Percentiles rank a stretch among this genome's conserved stretches.
phyloP scores from a whole-genome alignment of 1,284 basidiomycete species.

The Cutaneotrichosporon sp. region DNA sequence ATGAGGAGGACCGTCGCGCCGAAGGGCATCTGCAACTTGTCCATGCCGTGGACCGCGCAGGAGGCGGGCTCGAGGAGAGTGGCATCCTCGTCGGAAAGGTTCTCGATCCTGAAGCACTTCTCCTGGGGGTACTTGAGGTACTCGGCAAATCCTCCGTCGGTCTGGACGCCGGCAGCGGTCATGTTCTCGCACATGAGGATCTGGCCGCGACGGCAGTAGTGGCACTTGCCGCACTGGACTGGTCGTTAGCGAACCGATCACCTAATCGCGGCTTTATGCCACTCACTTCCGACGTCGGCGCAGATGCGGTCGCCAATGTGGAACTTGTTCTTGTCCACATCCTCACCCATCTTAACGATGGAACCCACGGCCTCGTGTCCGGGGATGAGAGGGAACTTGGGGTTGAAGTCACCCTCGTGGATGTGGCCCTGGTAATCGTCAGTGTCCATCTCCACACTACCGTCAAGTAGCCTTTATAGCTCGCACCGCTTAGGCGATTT shows the following conservation, averaged over 20 bases:
- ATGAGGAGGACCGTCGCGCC: conserved; percentile 72
- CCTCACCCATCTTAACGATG: conserved; percentile 63
- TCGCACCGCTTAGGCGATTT: too few relatives aligned
- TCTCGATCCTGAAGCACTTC: conserved; percentile 77
- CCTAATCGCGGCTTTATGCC: too few relatives aligned
- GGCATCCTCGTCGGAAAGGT: conserved; percentile 78
- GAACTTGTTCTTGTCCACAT: conserved; percentile 58
- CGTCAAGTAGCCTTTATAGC: too few relatives aligned
- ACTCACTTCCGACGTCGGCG: conserved; percentile 58
- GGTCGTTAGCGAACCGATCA: too few relatives aligned
- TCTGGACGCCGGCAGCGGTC: conserved; percentile 65
- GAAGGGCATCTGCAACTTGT: conserved; percentile 70
- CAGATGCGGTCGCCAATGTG: conserved; percentile 68
- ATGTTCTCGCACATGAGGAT: conserved; percentile 72
- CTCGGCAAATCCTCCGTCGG: conserved; percentile 79
- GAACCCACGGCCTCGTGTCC: conserved; percentile 74
- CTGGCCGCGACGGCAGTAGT: conserved; percentile 75
- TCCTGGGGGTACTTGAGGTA: conserved; percentile 65
- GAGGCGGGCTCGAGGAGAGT: conserved; percentile 82
- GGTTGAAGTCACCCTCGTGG: conserved; percentile 71
- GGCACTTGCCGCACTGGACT: conserved; percentile 62
- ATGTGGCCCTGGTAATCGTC: conserved; percentile 59
- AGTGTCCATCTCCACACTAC: too few relatives aligned
- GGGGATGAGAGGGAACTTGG: conserved; percentile 71
- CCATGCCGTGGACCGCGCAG: conserved; percentile 81